A percentile compares a stretch with the other conserved stretches of the same genome.
Evolutionary conservation across 164 flowering plant species (phyloP).

Genomic region (Piper longum): DNA sequence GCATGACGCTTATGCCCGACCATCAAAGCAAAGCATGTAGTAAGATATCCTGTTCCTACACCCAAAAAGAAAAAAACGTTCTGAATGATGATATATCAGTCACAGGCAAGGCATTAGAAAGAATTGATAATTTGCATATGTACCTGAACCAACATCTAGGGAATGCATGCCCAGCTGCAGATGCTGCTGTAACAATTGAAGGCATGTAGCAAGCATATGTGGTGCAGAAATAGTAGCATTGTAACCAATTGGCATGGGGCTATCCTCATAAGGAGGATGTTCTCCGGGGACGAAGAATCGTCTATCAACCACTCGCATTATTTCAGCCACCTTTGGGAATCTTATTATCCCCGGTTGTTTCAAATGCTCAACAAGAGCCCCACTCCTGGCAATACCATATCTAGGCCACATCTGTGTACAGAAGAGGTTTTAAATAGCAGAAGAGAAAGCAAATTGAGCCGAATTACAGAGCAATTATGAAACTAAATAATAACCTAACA

Average conservation of each 20-base stretch:
- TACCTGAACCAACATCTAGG: conserved; percentile 93
- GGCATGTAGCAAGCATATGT: conserved; percentile 97
- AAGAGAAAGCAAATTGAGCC: too few species aligned
- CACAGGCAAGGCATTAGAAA: too few species aligned
- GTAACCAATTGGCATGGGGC: conserved; percentile 76
- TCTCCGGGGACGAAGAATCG: conserved; percentile 74
- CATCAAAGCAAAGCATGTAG: conserved; percentile 90
- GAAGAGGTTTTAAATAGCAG: too few species aligned
- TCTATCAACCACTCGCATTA: conserved; percentile 71
- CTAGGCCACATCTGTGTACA: conserved; percentile 21
- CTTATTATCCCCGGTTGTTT: conserved; percentile 48
- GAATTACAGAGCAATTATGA: too few species aligned
- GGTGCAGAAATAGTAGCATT: conserved; percentile 98
- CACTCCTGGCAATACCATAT: conserved; percentile 33
- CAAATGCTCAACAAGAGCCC: conserved; percentile 56
- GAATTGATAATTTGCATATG: too few species aligned
- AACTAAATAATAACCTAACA: too few species aligned
- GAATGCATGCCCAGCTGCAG: conserved; percentile 95
- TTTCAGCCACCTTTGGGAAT: conserved; percentile 63
- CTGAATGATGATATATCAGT: too few species aligned
- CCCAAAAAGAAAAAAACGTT: too few species aligned
- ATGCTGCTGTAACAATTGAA: too few species aligned
- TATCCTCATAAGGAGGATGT: conserved; percentile 54
- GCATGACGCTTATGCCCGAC: conserved; percentile 85
- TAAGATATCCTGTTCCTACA: conserved; percentile 84